These are phyloP conservation scores for Dothideomycetes sp. DNA, from an alignment of 2,329 filamentous ascomycete genomes.

Conservation along the genomic window DNA sequence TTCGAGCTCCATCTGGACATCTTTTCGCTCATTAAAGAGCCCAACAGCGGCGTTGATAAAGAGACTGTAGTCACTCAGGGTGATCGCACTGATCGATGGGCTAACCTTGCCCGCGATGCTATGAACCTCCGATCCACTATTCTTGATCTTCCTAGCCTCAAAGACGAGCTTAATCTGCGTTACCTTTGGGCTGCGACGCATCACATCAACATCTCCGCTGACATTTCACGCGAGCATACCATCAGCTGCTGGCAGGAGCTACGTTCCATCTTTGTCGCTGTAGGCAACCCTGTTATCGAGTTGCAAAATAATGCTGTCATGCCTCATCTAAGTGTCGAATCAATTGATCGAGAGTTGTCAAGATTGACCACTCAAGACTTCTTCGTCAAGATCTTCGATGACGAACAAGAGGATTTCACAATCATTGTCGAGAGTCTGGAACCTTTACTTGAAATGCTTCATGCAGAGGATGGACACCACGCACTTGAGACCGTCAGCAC, in stretches of 20 bases:
- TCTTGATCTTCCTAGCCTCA: constrained; percentile 24
- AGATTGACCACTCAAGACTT: constrained; percentile 95
- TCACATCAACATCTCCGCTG: constrained; percentile 45
- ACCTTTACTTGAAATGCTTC: constrained; percentile 68
- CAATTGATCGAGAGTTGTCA: constrained; percentile 81
- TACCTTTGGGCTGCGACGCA: constrained; percentile 58
- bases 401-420: constrained; percentile 69
- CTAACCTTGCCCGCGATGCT: constrained; percentile 43
- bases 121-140: constrained; percentile 28
- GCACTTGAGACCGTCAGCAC: neutral
- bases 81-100: constrained; percentile 51
- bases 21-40: constrained; percentile 51
- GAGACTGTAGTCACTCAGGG: constrained; percentile 42
- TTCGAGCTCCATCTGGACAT: constrained; percentile 60
- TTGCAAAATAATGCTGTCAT: constrained; percentile 81
- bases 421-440: constrained; percentile 85
- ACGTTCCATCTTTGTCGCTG: constrained; percentile 39
- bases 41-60: constrained; percentile 44
- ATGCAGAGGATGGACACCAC: constrained; percentile 15
- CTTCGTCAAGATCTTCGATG: constrained; percentile 79
- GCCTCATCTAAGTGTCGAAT: constrained; percentile 71
- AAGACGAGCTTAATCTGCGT: constrained; percentile 38
- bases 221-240: constrained; percentile 47
- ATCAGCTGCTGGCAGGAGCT: constrained; percentile 53
- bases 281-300: constrained; percentile 41